phyloP scores from a whole-genome alignment of 2,329 filamentous ascomycete genomes.

The Grosmannia serpens region DNA sequence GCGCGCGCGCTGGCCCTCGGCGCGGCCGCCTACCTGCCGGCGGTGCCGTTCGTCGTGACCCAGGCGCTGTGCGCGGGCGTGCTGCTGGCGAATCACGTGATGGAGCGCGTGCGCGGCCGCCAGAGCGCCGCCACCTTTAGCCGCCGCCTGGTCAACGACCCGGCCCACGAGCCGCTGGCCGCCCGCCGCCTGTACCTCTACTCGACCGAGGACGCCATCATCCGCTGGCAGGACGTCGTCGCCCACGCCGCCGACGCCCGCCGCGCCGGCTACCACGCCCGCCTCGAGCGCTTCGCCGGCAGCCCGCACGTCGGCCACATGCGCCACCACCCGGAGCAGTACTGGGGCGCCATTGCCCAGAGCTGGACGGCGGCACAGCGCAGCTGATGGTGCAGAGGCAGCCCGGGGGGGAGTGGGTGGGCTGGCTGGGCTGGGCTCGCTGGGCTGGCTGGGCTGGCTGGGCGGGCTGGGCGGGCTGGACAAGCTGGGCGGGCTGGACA shows the following conservation, averaged over 20 bases:
- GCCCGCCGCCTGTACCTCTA: constrained; percentile 1
- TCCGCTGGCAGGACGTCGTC: constrained; percentile 1
- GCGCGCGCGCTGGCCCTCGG: neutral
- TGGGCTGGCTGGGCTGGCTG: too few species aligned
- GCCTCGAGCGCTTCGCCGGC: neutral
- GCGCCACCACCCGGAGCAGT: neutral
- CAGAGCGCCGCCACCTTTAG: neutral
- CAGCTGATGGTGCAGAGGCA: too few species aligned
- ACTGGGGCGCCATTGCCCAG: neutral
- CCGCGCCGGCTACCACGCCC: neutral
- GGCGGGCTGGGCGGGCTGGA: too few species aligned
- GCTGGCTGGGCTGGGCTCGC: too few species aligned
- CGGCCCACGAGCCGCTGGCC: neutral
- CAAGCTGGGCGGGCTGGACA: too few species aligned
- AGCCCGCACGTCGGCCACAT: constrained; percentile 3
- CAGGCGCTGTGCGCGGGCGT: neutral
- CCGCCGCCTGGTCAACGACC: neutral
- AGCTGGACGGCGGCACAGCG: neutral
- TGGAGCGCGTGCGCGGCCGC: neutral
- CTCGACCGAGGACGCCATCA: neutral
- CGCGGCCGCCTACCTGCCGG: neutral
- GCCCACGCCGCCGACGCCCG: neutral
- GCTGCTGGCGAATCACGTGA: neutral
- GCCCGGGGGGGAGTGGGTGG: too few species aligned
- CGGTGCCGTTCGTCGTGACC: neutral